A percentile compares a stretch with the other conserved stretches of the same genome.
These are phyloP conservation scores for Salicornia ramosissima DNA, from an alignment of 148 eudicot genomes.

Conservation along the genomic window DNA sequence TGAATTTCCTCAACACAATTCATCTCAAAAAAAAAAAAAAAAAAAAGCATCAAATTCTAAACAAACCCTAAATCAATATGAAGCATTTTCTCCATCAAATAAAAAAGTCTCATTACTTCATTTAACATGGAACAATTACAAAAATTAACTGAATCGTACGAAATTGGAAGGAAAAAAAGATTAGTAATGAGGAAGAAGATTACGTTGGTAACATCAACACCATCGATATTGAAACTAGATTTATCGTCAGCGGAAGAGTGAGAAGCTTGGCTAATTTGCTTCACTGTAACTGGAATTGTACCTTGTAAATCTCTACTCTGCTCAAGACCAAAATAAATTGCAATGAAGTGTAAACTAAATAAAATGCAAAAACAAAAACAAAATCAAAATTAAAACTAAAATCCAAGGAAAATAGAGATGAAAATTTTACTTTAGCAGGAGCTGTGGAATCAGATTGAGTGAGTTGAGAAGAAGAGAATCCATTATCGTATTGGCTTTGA, in stretches of 20 bases:
- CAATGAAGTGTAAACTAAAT: neutral
- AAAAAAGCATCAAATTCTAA: too few relatives aligned
- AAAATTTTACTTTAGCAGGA: conserved; percentile 41
- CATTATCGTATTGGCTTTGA: conserved; percentile 51
- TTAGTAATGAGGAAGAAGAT: neutral
- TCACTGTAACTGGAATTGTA: conserved; percentile 64
- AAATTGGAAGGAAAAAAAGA: neutral
- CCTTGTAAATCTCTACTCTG: conserved; percentile 61
- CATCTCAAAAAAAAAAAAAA: too few relatives aligned
- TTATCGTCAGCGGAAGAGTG: conserved; percentile 46
- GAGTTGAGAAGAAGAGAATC: conserved; percentile 57
- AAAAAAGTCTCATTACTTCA: neutral
- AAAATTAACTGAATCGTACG: neutral
- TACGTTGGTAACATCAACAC: conserved; percentile 66
- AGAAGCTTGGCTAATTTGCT: conserved; percentile 77
- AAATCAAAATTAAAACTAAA: neutral
- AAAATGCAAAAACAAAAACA: neutral
- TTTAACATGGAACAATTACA: neutral
- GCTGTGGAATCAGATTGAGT: conserved; percentile 42
- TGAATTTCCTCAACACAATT: neutral
- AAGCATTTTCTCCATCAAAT: neutral
- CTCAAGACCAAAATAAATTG: neutral
- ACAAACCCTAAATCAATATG: neutral
- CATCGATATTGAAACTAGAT: conserved; percentile 53
- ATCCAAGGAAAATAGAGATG: conserved; percentile 1